phyloP scores from a whole-genome alignment of 2,329 filamentous ascomycete species.

The Chrysosporium queenslandicum region DNA sequence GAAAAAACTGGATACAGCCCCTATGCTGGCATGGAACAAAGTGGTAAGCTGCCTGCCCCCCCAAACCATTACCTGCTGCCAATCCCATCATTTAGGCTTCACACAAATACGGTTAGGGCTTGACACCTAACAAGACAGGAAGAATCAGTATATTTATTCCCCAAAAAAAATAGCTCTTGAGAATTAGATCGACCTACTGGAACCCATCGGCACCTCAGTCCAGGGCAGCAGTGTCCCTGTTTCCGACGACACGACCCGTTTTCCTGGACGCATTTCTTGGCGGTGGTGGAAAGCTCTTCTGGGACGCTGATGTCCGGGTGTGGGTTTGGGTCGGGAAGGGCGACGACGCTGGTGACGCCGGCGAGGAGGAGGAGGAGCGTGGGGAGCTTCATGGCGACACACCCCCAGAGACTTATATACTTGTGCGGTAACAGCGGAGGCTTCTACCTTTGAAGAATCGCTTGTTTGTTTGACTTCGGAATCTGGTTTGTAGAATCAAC shows the following conservation, averaged over 20 bases:
- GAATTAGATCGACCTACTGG: background rate
- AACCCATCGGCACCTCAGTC: background rate
- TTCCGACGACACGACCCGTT: background rate
- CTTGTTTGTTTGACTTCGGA: no score
- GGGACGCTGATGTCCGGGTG: background rate
- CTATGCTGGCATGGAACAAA: no score
- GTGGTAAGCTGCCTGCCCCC: no score
- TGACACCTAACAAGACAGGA: background rate
- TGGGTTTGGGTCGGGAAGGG: background rate
- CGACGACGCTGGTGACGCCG: background rate
- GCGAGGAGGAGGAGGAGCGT: background rate
- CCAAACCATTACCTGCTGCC: no score
- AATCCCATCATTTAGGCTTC: background rate
- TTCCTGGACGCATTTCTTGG: background rate
- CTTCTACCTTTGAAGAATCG: no score
- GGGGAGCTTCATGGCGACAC: background rate
- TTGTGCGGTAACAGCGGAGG: no score
- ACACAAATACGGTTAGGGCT: background rate
- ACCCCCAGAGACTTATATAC: no score
- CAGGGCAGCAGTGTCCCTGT: background rate
- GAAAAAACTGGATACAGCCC: no score
- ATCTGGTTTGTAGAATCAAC: no score
- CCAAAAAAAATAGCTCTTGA: background rate
- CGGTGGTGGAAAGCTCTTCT: background rate
- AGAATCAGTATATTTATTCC: background rate